Base-by-base conservation (phyloP, 352 stramenopile genomes). In the Thraustotheca clavata region DNA sequence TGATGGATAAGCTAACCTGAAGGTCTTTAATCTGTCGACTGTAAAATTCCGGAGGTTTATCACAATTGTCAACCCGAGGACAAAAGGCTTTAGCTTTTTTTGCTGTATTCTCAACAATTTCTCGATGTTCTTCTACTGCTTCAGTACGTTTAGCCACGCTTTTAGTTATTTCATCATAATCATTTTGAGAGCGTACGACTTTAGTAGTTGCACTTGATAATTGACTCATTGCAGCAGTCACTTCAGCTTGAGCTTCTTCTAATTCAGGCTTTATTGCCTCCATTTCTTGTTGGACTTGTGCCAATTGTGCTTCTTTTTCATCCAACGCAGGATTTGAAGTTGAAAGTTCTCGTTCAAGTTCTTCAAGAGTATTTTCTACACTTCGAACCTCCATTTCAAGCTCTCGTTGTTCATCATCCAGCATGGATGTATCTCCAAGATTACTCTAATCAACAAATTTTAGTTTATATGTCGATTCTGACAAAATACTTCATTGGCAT, bases 11-110 rank as follows among this genome's bases (percentile, higher is more conserved):
- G 43, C 14, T 22, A 12, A 50, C 76, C 66, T 87, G 84, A 55
- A 94, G 86, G 35, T 91, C 77, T 4, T 83, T 87, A 41, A 94
- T 66, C 2, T 80, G 76, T 52, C 88, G 88, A 32, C 81, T 82
- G 55, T 94, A 94, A 65, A 87, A 89, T 38, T 88, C 80, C 38
- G 87, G 84, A 24, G 73, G 74, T 36, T 90, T 65, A 12, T 68
- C 75, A 4, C 46, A 20, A 14, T 29, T 20, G 18, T 54, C n/a
- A 9, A 65, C 24, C 0, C 57, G 57, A 4, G 9, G 12, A 35
- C 57, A 65, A 39, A 65, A 50, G 4, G 12, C 46, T 0, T 9
- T 49, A 3, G 57, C 57, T 52, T 65, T 65, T 3, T 22, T 14
- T 6, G 14, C 33, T 6, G 43, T 50, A 6, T 22, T 50, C 14